These are phyloP conservation scores for Zalaria sp. DNA, from an alignment of 2,329 filamentous ascomycete genomes.

Conservation along the genomic window DNA sequence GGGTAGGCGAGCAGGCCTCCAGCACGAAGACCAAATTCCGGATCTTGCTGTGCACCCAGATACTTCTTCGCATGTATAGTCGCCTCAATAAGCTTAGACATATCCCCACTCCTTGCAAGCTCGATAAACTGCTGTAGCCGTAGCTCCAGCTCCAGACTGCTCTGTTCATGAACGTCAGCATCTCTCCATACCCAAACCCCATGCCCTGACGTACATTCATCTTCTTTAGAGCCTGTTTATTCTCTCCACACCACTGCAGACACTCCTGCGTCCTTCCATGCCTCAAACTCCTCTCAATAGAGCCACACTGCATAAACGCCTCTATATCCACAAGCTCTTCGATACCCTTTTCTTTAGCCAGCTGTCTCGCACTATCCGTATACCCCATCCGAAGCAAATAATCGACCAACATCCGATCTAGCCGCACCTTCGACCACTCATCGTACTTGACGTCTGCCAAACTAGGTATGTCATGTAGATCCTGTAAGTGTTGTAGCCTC, in stretches of 20 bases:
- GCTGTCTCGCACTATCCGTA: slow-evolving; percentile 55
- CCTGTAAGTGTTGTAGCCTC: slow-evolving; percentile 65
- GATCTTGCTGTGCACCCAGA: slow-evolving; percentile 54
- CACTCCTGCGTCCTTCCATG: slow-evolving; percentile 60
- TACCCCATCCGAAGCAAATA: slow-evolving; percentile 80
- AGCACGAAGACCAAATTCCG: slow-evolving; percentile 56
- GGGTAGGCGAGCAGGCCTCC: slow-evolving; percentile 69
- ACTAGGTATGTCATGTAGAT: slow-evolving; percentile 65
- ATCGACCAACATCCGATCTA: slow-evolving; percentile 82
- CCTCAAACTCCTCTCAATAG: slow-evolving; percentile 59
- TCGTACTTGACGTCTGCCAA: slow-evolving; percentile 91
- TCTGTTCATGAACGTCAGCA: slow-evolving; percentile 29
- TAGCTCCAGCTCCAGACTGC: slow-evolving; percentile 82
- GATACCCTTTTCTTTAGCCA: slow-evolving; percentile 65
- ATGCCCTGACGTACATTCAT: slow-evolving; percentile 47
- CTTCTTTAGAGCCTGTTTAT: slow-evolving; percentile 84
- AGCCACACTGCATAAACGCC: slow-evolving; percentile 71
- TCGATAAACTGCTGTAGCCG: slow-evolving; percentile 93
- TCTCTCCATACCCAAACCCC: not conserved
- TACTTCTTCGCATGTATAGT: slow-evolving; percentile 72
- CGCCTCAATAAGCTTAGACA: slow-evolving; percentile 57
- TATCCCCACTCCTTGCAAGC: slow-evolving; percentile 55
- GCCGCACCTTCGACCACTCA: slow-evolving; percentile 65
- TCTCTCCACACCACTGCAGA: slow-evolving; percentile 81
- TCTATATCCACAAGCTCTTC: slow-evolving; percentile 75